phyloP scores from a whole-genome alignment of 2,329 filamentous ascomycete species.

The Fusarium armeniacum region DNA sequence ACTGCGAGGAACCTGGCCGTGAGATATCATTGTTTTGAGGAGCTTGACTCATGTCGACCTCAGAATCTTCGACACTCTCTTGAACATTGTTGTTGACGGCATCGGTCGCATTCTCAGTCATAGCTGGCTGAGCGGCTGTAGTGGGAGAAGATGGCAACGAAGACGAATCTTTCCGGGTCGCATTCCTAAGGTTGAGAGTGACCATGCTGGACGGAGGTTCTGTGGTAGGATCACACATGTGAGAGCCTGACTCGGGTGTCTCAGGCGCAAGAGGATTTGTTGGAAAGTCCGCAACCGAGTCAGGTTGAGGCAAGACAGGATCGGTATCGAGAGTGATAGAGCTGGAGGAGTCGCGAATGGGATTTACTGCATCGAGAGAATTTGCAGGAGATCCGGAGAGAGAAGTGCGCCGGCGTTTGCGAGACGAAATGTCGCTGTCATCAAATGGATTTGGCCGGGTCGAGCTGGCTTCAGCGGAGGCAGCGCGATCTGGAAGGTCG shows the following conservation, averaged over 20 bases:
- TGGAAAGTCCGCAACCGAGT: conserved; percentile 50
- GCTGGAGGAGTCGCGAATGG: conserved; percentile 53
- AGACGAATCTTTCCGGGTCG: conserved; percentile 57
- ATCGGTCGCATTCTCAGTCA: conserved; percentile 8
- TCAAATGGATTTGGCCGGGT: conserved; percentile 75
- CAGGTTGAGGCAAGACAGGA: conserved; percentile 46
- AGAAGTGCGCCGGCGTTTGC: conserved; percentile 74
- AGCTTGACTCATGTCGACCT: conserved; percentile 54
- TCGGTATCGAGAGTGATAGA: conserved; percentile 52
- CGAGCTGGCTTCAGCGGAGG: conserved; percentile 73
- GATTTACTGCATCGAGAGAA: conserved; percentile 62
- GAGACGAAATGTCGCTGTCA: conserved; percentile 67
- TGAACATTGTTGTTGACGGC: conserved; percentile 53
- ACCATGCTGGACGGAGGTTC: conserved; percentile 67
- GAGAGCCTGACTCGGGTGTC: conserved; percentile 58
- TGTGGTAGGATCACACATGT: conserved; percentile 51
- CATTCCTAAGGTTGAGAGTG: conserved; percentile 71
- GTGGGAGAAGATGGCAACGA: conserved; percentile 61
- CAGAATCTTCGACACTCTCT: conserved; percentile 62
- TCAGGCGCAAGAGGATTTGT: conserved; percentile 61
- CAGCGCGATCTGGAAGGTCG: conserved; percentile 69
- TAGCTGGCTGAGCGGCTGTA: conserved; percentile 43
- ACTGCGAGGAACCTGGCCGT: conserved; percentile 57
- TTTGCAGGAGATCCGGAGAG: conserved; percentile 67
- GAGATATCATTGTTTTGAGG: conserved; percentile 48